Evolutionary conservation across 1,284 basidiomycete genomes (phyloP).

Genomic region (Calocybe gambosa): DNA sequence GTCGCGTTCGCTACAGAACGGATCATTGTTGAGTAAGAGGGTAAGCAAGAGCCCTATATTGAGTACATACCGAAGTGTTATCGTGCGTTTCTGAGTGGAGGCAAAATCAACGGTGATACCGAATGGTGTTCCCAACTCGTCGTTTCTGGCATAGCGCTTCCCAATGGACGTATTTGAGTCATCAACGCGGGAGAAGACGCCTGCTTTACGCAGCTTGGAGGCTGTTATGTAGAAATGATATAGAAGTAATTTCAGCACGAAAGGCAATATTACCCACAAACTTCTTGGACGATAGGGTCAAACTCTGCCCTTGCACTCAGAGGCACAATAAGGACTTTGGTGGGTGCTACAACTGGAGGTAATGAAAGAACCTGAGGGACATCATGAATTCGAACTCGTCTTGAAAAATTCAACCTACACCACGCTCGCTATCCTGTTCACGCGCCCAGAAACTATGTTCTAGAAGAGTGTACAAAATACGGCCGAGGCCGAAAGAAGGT

Average conservation of each 20-base stretch:
- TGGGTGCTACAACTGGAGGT: conserved; percentile 88
- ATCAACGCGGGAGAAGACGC: conserved; percentile 90
- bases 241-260: not conserved
- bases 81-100: conserved; percentile 80
- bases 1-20: conserved; percentile 74
- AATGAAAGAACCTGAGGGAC: conserved; percentile 75
- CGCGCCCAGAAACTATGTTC: conserved; percentile 97
- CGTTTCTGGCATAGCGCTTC: conserved; percentile 95
- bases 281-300: conserved; percentile 78
- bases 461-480: conserved; percentile 90
- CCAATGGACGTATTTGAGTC: conserved; percentile 95
- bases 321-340: conserved; percentile 96
- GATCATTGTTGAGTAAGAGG: not conserved
- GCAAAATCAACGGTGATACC: conserved; percentile 98
- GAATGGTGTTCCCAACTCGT: conserved; percentile 97
- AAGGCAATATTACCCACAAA: conserved; percentile 61
- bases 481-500: conserved; percentile 96
- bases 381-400: conserved; percentile 1
- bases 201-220: conserved; percentile 78
- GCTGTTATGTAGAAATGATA: conserved; percentile 40
- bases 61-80: conserved; percentile 72
- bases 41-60: conserved; percentile 13
- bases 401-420: conserved; percentile 44
- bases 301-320: conserved; percentile 86
- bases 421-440: conserved; percentile 85